These are phyloP conservation scores for Sordariomycetes sp. DNA, from an alignment of 2,329 filamentous ascomycete species.

Conservation along the genomic window DNA sequence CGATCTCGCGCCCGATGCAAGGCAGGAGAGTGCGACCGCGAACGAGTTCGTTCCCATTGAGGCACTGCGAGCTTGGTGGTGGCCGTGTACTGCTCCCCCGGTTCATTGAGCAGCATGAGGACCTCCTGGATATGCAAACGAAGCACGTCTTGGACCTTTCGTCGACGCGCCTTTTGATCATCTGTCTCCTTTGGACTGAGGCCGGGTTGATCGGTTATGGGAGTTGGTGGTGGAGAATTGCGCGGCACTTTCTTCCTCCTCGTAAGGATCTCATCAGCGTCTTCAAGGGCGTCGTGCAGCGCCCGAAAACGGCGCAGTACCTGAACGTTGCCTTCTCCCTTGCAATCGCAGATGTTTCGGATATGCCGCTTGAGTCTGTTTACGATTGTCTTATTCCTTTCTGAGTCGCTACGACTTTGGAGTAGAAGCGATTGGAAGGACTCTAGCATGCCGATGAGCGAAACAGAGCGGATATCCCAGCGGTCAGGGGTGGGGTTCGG, in stretches of 20 bases:
- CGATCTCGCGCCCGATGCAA: too few species aligned
- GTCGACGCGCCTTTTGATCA: conserved; percentile 15
- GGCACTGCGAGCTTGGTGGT: conserved; percentile 9
- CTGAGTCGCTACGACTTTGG: conserved; percentile 4
- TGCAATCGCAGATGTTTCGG: conserved; percentile 10
- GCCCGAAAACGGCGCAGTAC: conserved; percentile 25
- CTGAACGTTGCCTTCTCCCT: conserved; percentile 10
- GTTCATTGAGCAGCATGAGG: conserved; percentile 32
- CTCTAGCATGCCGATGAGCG: conserved; percentile 28
- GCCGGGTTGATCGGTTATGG: neutral
- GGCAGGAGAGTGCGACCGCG: neutral
- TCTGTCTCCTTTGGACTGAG: conserved; percentile 6
- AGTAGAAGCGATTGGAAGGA: conserved; percentile 19
- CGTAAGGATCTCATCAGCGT: conserved; percentile 33
- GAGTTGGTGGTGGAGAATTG: too few species aligned
- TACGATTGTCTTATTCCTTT: conserved; percentile 13
- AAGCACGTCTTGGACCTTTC: conserved; percentile 34
- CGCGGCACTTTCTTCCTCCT: conserved; percentile 13
- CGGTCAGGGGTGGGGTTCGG: conserved; percentile 46
- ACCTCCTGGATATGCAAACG: conserved; percentile 41
- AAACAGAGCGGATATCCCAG: conserved; percentile 43
- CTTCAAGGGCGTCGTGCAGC: conserved; percentile 29
- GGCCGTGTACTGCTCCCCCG: conserved; percentile 17
- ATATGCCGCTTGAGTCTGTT: conserved; percentile 15
- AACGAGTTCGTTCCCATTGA: neutral